Base-by-base conservation (phyloP, 805 yeast species). In the Wickerhamomyces sydowiorum region DNA sequence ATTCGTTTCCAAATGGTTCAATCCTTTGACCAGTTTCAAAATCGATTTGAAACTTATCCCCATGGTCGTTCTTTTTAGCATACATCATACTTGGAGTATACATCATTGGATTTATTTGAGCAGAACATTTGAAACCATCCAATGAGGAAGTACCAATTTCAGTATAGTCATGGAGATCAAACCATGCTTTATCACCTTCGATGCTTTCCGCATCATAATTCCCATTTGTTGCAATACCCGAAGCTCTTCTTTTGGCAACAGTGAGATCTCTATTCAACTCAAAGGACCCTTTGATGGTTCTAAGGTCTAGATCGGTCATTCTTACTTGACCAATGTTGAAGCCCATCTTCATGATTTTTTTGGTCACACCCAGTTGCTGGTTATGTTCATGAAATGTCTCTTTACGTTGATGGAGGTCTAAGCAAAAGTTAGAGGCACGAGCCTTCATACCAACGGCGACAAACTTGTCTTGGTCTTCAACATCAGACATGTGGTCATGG, bases 41-140 rank as follows among this genome's bases (percentile, higher is more conserved):
- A 47, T 67, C 66, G n/a, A 66, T 48, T 42, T 69, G 72, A 41
- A 54, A 62, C 40, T 55, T 62, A 32, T 67, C 66, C 2, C 69
- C 72, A 46, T 73, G 69, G 39, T 69, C 71, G 2, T 87, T 79
- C 47, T 82, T 79, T 38, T 91, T 70, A 46, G 75, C 65, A 57
- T 86, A 90, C 3, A 82, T 68, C 56, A 89, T 82, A 35, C 77
- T 66, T 5, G 91, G 86, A 0, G 95, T 70, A 59, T 66, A 78
- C 51, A 86, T 52, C 47, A 89, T 61, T 3, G 95, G 91, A 34
- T 65, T 54, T 2, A 82, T 73, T 13, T 62, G 65, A 37, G 87
- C 67, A 12, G 52, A 34, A 44, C 81, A 67, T 4, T 61, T 52
- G 38, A 60, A 59, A 1, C 60, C 57, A 9, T 57, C 54, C 7